phyloP scores from a whole-genome alignment of 768 basidiomycete genomes.

The Lentinula detonsa region DNA sequence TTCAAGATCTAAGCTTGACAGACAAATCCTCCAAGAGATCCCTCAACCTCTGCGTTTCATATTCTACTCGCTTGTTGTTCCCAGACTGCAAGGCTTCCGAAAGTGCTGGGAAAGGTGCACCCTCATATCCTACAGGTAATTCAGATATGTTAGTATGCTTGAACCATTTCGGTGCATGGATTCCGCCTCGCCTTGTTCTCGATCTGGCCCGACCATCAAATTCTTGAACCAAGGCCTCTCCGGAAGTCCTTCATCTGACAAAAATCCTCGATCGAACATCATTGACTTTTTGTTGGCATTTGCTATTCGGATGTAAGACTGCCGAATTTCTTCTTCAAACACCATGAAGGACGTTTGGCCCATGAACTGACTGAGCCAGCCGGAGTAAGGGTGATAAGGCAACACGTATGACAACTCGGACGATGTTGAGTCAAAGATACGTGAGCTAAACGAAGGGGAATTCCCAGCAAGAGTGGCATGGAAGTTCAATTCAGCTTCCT shows the following conservation, averaged over 20 bases:
- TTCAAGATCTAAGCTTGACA: conserved; percentile 8
- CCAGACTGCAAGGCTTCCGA: conserved; percentile 59
- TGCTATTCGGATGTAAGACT: conserved; percentile 52
- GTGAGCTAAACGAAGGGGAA: conserved; percentile 19
- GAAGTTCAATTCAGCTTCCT: conserved; percentile 38
- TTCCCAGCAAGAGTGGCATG: conserved; percentile 42
- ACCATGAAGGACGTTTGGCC: background rate
- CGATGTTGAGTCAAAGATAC: background rate
- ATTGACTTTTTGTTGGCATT: conserved; percentile 61
- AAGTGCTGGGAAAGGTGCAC: conserved; percentile 77
- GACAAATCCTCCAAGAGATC: conserved; percentile 48
- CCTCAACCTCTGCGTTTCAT: conserved; percentile 55
- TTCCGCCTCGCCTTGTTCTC: background rate
- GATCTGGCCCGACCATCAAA: conserved; percentile 3
- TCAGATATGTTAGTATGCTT: background rate
- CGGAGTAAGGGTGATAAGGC: background rate
- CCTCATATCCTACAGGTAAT: conserved; percentile 60
- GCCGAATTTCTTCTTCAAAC: conserved; percentile 32
- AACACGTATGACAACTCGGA: background rate
- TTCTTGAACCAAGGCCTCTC: conserved; percentile 67
- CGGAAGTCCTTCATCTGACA: conserved; percentile 69
- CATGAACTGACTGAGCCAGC: background rate
- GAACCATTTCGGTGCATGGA: background rate
- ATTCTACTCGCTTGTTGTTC: conserved; percentile 59
- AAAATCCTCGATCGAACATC: conserved; percentile 74